Evolutionary conservation across 805 yeast species (phyloP).

Genomic region (Spencermartinsiella europaea): DNA sequence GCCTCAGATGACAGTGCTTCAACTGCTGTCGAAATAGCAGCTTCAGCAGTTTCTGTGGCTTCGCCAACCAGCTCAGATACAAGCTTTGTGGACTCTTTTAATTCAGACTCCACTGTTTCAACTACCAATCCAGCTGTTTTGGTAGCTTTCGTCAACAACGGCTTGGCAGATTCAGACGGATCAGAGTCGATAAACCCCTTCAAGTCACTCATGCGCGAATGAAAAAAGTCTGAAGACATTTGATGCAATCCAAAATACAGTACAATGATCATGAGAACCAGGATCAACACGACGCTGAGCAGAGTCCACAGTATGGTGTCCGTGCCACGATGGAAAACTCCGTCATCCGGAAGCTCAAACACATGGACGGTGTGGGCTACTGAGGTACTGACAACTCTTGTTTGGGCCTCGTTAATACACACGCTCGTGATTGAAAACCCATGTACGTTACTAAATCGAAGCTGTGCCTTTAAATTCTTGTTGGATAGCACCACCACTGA

Average conservation of each 20-base stretch:
- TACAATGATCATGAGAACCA: constrained; percentile 24
- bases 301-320: constrained; percentile 20
- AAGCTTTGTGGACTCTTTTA: too few species aligned
- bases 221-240: constrained; percentile 32
- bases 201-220: neutral
- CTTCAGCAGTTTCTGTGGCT: too few species aligned
- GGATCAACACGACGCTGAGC: constrained; percentile 20
- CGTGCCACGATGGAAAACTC: constrained; percentile 11
- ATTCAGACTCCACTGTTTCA: neutral
- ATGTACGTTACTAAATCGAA: constrained; percentile 58
- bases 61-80: too few species aligned
- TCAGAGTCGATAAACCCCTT: neutral
- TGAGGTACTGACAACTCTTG: constrained; percentile 62
- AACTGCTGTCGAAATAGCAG: too few species aligned
- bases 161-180: neutral
- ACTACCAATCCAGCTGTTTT: neutral
- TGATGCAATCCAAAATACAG: constrained; percentile 22
- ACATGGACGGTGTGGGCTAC: constrained; percentile 72
- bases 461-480: constrained; percentile 47
- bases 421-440: constrained; percentile 72
- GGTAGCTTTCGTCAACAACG: neutral
- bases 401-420: constrained; percentile 62
- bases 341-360: constrained; percentile 47
- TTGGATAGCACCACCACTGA: constrained; percentile 55
- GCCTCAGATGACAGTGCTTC: too few species aligned